Base-by-base conservation (phyloP, 163 green algal species). In the Prototheca stagnorum region DNA sequence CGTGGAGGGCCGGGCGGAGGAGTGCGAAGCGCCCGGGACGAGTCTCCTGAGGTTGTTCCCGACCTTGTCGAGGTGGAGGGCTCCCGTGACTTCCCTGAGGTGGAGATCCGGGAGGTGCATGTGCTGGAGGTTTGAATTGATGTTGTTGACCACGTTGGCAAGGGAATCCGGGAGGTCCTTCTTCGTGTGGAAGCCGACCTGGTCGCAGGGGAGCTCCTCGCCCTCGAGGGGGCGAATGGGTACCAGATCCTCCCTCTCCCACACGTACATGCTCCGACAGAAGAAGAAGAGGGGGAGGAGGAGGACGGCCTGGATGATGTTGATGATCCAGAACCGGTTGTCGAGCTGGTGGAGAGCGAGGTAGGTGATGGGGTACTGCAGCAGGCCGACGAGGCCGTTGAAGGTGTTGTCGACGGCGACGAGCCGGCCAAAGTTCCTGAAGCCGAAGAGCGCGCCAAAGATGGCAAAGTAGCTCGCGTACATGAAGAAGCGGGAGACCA, bases 401-500 rank as follows among this genome's bases (percentile, higher is more conserved):
- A 78, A 56, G 7, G 59, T 64, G 59, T 80, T 80, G 57, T 80
- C 72, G 9, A 77, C 67, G 17, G 68, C 72, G n/a, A 80, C 68
- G 36, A 80, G 66, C 31, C 56, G 52, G 5, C 72, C 72, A 49
- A 80, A 80, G 36, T 80, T 78, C 11, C 49, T 56, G 43, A 77
- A 73, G 4, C 72, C 72, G 45, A 81, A 78, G 5, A 81, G 49
- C 4, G 64, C 68, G 3, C 65, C 72, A 39, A 81, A 78, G 40
- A 81, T 81, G 48, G 72, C 57, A 62, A 69, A 81, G 47, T 79
- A 81, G 21, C 47, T 56, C 35, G 57, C 70, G 49, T 81, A 81
- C 51, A 81, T 66, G 46, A 81, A 74, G 57, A 74, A 78, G 28
- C 72, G 64, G 12, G 44, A 49, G 1, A 57, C n/a, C 44, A 65